phyloP scores from a whole-genome alignment of 2,329 filamentous ascomycete genomes.

The Aureobasidium melanogenum region DNA sequence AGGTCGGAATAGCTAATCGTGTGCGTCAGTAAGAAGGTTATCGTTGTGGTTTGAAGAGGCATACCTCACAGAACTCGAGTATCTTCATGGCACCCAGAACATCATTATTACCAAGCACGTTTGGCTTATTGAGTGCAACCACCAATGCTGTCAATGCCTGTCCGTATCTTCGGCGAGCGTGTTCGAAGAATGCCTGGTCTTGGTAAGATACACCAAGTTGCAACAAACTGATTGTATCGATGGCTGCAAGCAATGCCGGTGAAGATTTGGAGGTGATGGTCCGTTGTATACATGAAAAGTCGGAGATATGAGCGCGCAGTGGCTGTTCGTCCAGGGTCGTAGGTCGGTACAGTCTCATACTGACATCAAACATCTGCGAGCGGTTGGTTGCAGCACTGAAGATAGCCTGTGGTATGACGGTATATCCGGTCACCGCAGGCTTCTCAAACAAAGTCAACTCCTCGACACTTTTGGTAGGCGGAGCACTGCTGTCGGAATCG shows the following conservation, averaged over 20 bases:
- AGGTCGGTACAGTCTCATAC: conserved; percentile 24
- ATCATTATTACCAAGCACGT: conserved; percentile 20
- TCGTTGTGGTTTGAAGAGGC: background rate
- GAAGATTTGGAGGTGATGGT: background rate
- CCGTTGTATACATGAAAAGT: background rate
- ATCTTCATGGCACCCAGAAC: conserved; percentile 23
- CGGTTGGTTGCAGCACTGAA: conserved; percentile 13
- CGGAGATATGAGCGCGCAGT: background rate
- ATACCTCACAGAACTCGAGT: conserved; percentile 21
- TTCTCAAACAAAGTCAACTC: background rate
- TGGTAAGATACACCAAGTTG: conserved; percentile 21
- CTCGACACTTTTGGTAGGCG: background rate
- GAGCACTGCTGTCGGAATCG: background rate
- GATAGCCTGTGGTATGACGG: background rate
- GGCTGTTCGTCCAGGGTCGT: conserved; percentile 11
- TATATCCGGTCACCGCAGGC: background rate
- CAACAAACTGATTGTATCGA: conserved; percentile 23
- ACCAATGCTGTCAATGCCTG: conserved; percentile 18
- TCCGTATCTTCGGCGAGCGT: conserved; percentile 20
- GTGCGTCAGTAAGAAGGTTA: background rate
- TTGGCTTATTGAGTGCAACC: conserved; percentile 15
- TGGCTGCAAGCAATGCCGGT: conserved; percentile 18
- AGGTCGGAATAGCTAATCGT: conserved; percentile 21
- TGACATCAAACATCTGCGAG: conserved; percentile 20
- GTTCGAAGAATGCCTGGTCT: conserved; percentile 19